Evolutionary conservation across 139 green algal species (phyloP), one percentile per base, ranked within the genome.

Genomic region (Micromonas commoda): DNA sequence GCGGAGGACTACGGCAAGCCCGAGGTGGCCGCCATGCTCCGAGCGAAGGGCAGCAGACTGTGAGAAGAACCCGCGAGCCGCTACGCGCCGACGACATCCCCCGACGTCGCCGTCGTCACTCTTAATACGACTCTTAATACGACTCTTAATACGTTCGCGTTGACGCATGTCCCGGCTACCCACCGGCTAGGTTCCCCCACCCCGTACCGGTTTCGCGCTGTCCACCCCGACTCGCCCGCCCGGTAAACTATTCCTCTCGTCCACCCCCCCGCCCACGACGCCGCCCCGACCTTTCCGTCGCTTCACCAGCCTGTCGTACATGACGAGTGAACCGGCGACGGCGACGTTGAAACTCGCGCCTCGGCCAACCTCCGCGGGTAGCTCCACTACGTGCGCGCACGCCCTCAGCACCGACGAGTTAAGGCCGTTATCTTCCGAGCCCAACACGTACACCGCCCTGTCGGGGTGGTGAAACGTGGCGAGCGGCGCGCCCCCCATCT

Each of bases 401-500:
- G 64, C 64, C 13, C 64, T 26, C 13, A 71, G 16, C 2, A 71
- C 33, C 4, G 4, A 52, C 26, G 64, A 51, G 3, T 35, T 35
- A 4, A 71, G 29, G 21, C 64, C 64, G 64, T 37, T 71, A 13
- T 71, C 64, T 13, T 71, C 64, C 4, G 28, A 52, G 3, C 64
- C 64, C 3, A 71, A 13, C 21, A 71, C 29, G 64, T 71, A 71
- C 4, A 71, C 26, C 26, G 26, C 32, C 4, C 33, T 35, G 26
- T 38, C 13, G 13, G 64, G 64, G 29, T 71, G 64, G 4, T 71
- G 28, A 38, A 71, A 71, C 33, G 4, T 13, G 4, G 38, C 64
- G 26, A 71, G 64, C 64, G 64, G 64, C 64, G n/a, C 16, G n/a
- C n/a, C 64, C 4, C 64, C 64, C 64, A 71, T 71, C 28, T 71